Evolutionary conservation across 306 rosid species (phyloP), one percentile per base, ranked within the genome.

Genomic region (Sindora glabra): DNA sequence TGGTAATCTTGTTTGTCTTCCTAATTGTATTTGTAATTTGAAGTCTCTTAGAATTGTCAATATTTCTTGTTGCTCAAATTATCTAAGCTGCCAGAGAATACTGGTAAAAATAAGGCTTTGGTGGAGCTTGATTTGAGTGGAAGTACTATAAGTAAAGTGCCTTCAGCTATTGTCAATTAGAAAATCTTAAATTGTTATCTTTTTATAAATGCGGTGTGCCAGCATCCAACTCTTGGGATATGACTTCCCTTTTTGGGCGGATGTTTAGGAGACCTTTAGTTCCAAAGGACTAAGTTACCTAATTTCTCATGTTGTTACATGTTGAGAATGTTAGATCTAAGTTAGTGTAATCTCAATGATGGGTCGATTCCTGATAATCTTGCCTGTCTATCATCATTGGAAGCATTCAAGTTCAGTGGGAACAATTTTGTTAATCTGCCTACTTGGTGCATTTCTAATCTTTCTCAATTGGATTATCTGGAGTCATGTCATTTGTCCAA

Each of bases 371-470:
- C 81, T 2, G 47, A 56, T 41, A 59, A 42, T 9, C 62, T 76
- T 56, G 38, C 10, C 18, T 33, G 7, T 6, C 62, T 76, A 22
- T 49, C 64, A 45, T 72, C 72, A 3, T 41, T 72, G 41, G 4
- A 7, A 21, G 1, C 0, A 32, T 32, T 72, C 1, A 14, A 68
- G 51, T 57, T 77, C 33, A 23, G 52, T 10, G 73, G 76, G 18
- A 77, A 77, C 50, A 64, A 77, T 21, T 72, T 77, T 68, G 72
- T 52, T 32, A 30, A 19, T 41, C 12, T 19, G 13, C 75, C 78
- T 48, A 4, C 22, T 51, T 18, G 0, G 3, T 18, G 8, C 14
- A 17, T 53, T 41, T 32, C 59, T 10, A 2, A 5, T 30, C 27
- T 53, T 2, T 9, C 26, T 9, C 10, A 24, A 4, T 53, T 53